A percentile compares a stretch with the other conserved stretches of the same genome.
phyloP scores from a whole-genome alignment of 2,329 filamentous ascomycete species.

The Xylariaceae sp. region DNA sequence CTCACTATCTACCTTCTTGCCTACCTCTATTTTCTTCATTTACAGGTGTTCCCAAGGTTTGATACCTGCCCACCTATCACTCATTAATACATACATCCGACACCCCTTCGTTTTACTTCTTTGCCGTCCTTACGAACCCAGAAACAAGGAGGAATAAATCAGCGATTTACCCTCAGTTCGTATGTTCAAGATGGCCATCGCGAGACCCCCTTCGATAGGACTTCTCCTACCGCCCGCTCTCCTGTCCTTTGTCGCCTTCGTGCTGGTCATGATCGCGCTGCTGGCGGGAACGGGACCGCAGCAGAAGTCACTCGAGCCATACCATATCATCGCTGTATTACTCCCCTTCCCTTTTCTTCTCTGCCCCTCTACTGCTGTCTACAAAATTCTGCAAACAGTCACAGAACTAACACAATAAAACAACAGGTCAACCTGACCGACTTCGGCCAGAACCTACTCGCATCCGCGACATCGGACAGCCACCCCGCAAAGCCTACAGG shows the following conservation, averaged over 20 bases:
- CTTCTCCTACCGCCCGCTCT: conserved; percentile 29
- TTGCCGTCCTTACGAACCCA: too few species aligned
- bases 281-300: conserved; percentile 35
- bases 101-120: too few species aligned
- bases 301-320: conserved; percentile 33
- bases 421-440: conserved; percentile 37
- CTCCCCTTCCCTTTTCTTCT: too few species aligned
- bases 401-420: conserved; percentile 1
- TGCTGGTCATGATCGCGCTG: conserved; percentile 33
- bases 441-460: conserved; percentile 35
- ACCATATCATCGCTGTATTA: conserved; percentile 35
- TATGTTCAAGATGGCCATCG: conserved; percentile 5
- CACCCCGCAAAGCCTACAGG: conserved; percentile 21
- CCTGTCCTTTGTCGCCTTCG: conserved; percentile 32
- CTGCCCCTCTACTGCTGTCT: not conserved
- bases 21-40: too few species aligned
- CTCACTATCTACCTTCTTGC: too few species aligned
- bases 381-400: not conserved
- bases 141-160: too few species aligned
- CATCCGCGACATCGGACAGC: conserved; percentile 22
- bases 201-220: conserved; percentile 15
- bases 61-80: too few species aligned
- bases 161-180: too few species aligned
- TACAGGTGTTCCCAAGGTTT: too few species aligned
- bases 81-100: too few species aligned